A percentile compares a stretch with the other conserved stretches of the same genome.
These are phyloP conservation scores for Lactarius evosmus DNA, from an alignment of 768 basidiomycete genomes.

Conservation along the genomic window DNA sequence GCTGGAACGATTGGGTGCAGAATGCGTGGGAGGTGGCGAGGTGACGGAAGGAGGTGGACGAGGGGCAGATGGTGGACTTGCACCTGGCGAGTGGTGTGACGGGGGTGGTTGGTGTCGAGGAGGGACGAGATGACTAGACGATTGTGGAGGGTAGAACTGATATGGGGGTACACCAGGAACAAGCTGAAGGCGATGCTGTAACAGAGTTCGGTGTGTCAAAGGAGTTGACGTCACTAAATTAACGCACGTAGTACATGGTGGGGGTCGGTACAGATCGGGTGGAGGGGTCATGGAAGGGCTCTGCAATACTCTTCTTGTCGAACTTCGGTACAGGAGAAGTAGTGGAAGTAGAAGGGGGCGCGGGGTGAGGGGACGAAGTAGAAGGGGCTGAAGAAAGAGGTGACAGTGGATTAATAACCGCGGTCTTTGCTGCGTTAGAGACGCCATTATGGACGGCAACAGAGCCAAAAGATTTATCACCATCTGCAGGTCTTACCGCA, in stretches of 20 bases:
- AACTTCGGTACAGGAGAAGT: constrained; percentile 34
- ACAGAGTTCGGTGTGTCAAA: constrained; percentile 30
- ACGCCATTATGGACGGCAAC: constrained; percentile 51
- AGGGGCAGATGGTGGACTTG: constrained; percentile 41
- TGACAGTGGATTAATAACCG: constrained; percentile 20
- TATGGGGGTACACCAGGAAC: constrained; percentile 40
- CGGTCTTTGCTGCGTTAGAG: constrained; percentile 20
- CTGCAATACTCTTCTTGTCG: constrained; percentile 51
- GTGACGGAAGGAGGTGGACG: constrained; percentile 50
- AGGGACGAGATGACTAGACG: constrained; percentile 33
- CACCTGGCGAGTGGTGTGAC: constrained; percentile 47
- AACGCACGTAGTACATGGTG: constrained; percentile 55
- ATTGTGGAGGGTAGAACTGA: constrained; percentile 40
- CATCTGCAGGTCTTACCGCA: constrained; percentile 57
- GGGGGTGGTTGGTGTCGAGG: constrained; percentile 38
- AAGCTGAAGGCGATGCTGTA: constrained; percentile 37
- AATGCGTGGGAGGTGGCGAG: constrained; percentile 67
- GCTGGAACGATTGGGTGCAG: constrained; percentile 46
- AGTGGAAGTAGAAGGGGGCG: constrained; percentile 29
- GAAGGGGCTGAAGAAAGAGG: constrained; percentile 35
- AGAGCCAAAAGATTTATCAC: constrained; percentile 79
- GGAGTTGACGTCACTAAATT: constrained; percentile 15
- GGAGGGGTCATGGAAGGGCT: constrained; percentile 54
- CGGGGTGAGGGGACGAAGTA: constrained; percentile 30
- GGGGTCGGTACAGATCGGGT: constrained; percentile 24